A percentile compares a stretch with the other conserved stretches of the same genome.
Conservation (phyloP, 2,329 filamentous ascomycete genomes). For the Aciculosporium take region DNA sequence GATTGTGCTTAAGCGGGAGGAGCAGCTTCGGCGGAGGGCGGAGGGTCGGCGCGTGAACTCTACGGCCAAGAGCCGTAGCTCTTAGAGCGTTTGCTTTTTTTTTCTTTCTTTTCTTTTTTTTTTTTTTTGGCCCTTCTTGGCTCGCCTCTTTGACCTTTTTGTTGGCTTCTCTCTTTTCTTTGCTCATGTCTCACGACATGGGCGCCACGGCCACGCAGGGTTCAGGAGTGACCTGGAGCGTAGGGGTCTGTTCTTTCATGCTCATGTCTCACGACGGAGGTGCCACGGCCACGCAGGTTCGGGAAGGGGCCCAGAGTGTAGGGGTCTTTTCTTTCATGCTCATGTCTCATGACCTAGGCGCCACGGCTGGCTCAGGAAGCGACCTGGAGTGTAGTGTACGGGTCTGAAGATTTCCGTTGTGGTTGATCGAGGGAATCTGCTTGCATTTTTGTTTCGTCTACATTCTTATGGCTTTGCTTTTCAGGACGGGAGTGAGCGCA, state of each 20-base stretch:
- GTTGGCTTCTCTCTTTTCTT: no score
- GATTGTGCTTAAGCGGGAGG: constrained; percentile 49
- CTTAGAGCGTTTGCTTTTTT: neutral
- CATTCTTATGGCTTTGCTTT: neutral
- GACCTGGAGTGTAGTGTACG: constrained; percentile 4
- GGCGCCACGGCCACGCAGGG: no score
- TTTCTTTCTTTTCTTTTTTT: neutral
- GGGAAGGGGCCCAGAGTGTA: no score
- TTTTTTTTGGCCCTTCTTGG: neutral
- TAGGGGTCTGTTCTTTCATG: no score
- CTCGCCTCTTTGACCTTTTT: neutral
- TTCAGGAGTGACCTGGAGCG: no score
- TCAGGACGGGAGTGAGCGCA: neutral
- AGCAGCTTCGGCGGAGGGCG: constrained; percentile 39
- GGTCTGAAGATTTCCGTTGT: neutral
- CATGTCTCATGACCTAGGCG: constrained; percentile 1
- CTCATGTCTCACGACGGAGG: constrained; percentile 1
- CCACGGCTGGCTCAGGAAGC: constrained; percentile 1
- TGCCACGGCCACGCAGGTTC: no score
- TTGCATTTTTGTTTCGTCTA: neutral
- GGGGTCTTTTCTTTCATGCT: no score
- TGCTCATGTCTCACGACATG: constrained; percentile 1
- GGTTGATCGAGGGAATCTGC: constrained; percentile 1
- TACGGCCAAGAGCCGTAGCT: constrained; percentile 43
- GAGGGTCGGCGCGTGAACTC: constrained; percentile 39